Conservation (phyloP, 352 stramenopile genomes). For the Pythium aristosporum region DNA sequence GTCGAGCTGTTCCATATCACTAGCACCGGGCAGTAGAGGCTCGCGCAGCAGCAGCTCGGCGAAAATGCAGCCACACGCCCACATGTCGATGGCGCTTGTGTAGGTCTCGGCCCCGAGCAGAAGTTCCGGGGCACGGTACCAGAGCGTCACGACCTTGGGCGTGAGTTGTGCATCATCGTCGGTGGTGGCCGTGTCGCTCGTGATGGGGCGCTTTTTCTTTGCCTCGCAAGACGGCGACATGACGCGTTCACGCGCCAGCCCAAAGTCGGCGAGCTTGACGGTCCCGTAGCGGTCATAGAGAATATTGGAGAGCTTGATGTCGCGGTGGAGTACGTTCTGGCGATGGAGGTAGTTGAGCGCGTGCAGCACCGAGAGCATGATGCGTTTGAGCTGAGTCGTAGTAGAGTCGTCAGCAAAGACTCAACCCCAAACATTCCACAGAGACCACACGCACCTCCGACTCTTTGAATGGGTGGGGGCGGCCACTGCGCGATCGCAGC, state of each 20-base stretch:
- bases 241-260: constrained; percentile 44
- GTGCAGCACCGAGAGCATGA: constrained; percentile 89
- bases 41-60: constrained; percentile 54
- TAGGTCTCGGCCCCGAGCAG: constrained; percentile 91
- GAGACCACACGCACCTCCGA: constrained; percentile 46
- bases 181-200: constrained; percentile 18
- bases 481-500: constrained; percentile 47
- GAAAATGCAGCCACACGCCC: constrained; percentile 71
- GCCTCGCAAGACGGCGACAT: constrained; percentile 65
- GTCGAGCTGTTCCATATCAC: constrained; percentile 62
- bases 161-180: constrained; percentile 29
- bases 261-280: constrained; percentile 73
- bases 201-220: constrained; percentile 69
- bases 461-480: constrained; percentile 69
- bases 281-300: constrained; percentile 84
- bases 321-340: constrained; percentile 85
- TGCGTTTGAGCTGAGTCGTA: constrained; percentile 78
- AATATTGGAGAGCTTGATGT: constrained; percentile 96
- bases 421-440: background rate
- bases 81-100: constrained; percentile 90
- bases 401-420: background rate
- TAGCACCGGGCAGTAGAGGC: constrained; percentile 62
- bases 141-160: constrained; percentile 96
- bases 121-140: constrained; percentile 98
- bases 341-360: constrained; percentile 76